A percentile compares a stretch with the other conserved stretches of the same genome.
Conservation (phyloP, 2,329 filamentous ascomycete species). For the Arthrobotrys entomopaga region DNA sequence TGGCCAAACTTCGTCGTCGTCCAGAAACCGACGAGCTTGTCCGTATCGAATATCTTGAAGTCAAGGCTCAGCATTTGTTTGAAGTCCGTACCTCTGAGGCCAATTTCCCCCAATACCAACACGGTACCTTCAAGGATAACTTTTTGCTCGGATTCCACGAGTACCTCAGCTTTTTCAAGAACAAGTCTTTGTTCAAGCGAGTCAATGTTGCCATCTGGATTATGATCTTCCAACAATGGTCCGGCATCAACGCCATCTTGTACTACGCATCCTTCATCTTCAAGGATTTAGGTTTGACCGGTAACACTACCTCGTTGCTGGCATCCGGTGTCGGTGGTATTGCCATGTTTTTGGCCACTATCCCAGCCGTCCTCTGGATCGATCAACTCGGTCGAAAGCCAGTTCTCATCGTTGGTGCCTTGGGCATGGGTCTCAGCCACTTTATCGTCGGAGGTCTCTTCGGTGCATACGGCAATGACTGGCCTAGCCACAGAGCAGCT, state of each 20-base stretch:
- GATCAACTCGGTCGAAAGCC: conserved; percentile 65
- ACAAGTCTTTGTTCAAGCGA: conserved; percentile 68
- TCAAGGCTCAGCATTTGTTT: conserved; percentile 64
- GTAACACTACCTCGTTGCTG: conserved; percentile 68
- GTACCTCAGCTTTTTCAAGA: conserved; percentile 68
- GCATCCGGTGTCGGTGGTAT: conserved; percentile 78
- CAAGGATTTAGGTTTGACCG: conserved; percentile 63
- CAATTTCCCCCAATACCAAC: conserved; percentile 63
- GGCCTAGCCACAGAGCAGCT: conserved; percentile 66
- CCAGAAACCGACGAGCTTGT: conserved; percentile 66
- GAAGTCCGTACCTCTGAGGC: conserved; percentile 65
- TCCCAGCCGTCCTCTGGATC: conserved; percentile 66
- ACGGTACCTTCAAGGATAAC: conserved; percentile 60
- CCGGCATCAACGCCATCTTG: conserved; percentile 65
- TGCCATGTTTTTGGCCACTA: conserved; percentile 74
- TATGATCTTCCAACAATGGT: conserved; percentile 67
- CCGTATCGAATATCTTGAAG: conserved; percentile 66
- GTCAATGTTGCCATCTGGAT: conserved; percentile 62
- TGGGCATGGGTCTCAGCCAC: conserved; percentile 65
- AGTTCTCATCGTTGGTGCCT: conserved; percentile 64
- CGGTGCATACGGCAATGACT: conserved; percentile 66
- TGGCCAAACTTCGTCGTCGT: conserved; percentile 66
- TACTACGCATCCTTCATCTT: conserved; percentile 67
- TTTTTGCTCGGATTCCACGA: conserved; percentile 65
- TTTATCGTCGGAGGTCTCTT: conserved; percentile 68